Evolutionary conservation across 2,329 filamentous ascomycete genomes (phyloP), one percentile per base, ranked within the genome.

Genomic region (Trichophyton simii): DNA sequence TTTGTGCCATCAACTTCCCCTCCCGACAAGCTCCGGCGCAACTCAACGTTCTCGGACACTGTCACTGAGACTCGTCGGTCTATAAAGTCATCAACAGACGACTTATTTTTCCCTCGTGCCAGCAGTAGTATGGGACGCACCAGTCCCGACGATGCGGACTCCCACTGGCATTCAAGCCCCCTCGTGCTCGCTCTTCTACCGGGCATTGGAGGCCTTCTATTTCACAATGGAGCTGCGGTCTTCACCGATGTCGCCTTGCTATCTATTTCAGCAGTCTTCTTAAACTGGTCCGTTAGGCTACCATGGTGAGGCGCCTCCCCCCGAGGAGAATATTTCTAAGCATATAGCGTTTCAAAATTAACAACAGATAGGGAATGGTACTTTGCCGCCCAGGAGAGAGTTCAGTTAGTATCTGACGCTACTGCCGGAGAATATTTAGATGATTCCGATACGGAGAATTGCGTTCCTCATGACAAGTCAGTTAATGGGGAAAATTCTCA

Each of bases 211-310:
- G 92, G 91, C 0, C 75, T 95, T 57, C 78, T 96, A 61, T 95
- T 96, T 71, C 83, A 88, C 63, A 88, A 95, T 75, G 92, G 92
- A 11, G 87, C 86, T 67, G 83, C 87, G 0, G 81, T 96, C 64
- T 84, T 91, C 60, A 96, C 91, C 0, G 92, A 97, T 73, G 75
- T 95, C 31, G 87, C 94, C 67, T 78, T 97, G 38, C 76, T 97
- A 36, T 84, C 82, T 2, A 74, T 97, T 64, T 88, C 89, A 1
- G 89, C 87, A 3, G 82, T 96, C 52, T 95, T 96, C 69, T 78
- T 97, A 64, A 91, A 96, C 71, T 96, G 91, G 89, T 91, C 89
- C 57, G 87, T 96, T 50, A 87, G 89, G 61, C 79, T 94, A 66
- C 92, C 92, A 67, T 97, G 92, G 91, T 91, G 77, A 71, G 82